Evolutionary conservation across 805 yeast genomes (phyloP).

Genomic region (Kodamaea kakaduensis): DNA sequence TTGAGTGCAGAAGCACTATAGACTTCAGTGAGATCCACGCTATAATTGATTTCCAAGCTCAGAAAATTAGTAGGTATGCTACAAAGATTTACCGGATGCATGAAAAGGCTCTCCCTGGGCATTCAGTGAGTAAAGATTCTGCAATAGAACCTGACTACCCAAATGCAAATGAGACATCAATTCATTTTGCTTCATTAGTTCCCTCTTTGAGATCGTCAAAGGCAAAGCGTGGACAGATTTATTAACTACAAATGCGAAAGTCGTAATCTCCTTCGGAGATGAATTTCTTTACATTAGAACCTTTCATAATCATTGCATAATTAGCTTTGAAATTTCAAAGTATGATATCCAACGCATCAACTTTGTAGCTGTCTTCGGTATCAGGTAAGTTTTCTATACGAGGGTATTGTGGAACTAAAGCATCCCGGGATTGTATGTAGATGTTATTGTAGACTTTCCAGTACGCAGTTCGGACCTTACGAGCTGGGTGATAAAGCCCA

Average conservation of each 20-base stretch:
- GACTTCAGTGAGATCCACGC: conserved; percentile 37
- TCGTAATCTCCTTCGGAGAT: too few relatives aligned
- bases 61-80: conserved; percentile 45
- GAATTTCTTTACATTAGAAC: too few relatives aligned
- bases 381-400: conserved; percentile 32
- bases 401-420: conserved; percentile 84
- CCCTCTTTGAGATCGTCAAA: too few relatives aligned
- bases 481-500: conserved; percentile 92
- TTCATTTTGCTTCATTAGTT: too few relatives aligned
- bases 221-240: too few relatives aligned
- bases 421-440: conserved; percentile 68
- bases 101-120: too few relatives aligned
- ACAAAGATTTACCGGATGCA: conserved; percentile 39
- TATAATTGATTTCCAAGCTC: conserved; percentile 50
- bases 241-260: too few relatives aligned
- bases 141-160: too few relatives aligned
- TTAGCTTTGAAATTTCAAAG: conserved; percentile 16
- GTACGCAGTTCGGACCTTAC: conserved; percentile 76
- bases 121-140: too few relatives aligned
- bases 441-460: conserved; percentile 81
- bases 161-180: too few relatives aligned
- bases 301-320: neutral
- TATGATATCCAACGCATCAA: conserved; percentile 52
- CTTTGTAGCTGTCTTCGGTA: conserved; percentile 20
- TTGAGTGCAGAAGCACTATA: conserved; percentile 20